Conservation (phyloP, 257 asterid genomes). For the Nicotiana benthamiana region DNA sequence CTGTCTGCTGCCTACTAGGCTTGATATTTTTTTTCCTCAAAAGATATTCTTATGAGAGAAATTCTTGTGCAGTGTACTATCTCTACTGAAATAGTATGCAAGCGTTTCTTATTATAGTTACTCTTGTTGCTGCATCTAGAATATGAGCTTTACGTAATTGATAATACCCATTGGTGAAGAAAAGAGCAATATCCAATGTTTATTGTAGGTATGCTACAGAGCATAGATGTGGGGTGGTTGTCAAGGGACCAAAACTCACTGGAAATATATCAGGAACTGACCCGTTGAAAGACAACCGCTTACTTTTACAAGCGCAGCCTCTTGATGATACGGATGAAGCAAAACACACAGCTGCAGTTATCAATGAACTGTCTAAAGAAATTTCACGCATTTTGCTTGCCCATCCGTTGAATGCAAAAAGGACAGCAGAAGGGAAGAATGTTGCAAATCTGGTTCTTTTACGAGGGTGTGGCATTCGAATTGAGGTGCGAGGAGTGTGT, state of each 20-base stretch:
- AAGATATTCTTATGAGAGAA: neutral
- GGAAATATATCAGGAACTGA: constrained; percentile 98
- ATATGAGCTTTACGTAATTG: neutral
- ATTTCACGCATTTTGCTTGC: constrained; percentile 67
- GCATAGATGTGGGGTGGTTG: constrained; percentile 99
- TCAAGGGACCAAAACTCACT: constrained; percentile 92
- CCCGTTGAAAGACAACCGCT: constrained; percentile 87
- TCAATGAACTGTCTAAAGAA: constrained; percentile 80
- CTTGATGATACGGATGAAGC: constrained; percentile 90
- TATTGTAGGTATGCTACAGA: constrained; percentile 84
- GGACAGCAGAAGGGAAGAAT: constrained; percentile 79
- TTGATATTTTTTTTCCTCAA: neutral
- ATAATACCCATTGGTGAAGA: neutral
- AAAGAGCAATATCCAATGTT: neutral
- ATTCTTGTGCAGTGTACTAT: neutral
- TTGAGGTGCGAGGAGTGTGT: constrained; percentile 50
- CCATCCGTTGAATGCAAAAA: constrained; percentile 68
- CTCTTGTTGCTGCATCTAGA: neutral
- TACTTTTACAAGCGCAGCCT: constrained; percentile 69
- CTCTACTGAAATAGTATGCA: neutral
- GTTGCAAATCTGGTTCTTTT: constrained; percentile 83
- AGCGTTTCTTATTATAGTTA: neutral
- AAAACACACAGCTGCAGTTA: constrained; percentile 71
- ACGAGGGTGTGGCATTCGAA: constrained; percentile 96
- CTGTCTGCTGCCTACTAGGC: neutral